Conservation (phyloP, 2,329 filamentous ascomycete species). For the Daldinia sp. region DNA sequence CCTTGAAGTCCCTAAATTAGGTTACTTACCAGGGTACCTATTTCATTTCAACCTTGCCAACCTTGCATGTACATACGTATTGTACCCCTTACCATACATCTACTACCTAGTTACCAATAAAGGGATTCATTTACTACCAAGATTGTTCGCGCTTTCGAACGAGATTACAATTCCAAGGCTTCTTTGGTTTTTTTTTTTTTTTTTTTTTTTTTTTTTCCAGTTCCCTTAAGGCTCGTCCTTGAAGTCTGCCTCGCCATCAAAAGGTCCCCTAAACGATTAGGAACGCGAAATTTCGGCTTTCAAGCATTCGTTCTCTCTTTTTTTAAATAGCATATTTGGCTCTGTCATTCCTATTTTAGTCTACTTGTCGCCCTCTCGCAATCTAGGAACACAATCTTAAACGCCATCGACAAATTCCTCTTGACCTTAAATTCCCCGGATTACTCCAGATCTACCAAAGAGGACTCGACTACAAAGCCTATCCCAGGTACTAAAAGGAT, state of each 20-base stretch:
- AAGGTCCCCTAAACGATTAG: neutral
- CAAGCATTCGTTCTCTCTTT: neutral
- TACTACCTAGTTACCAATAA: neutral
- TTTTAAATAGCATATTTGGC: neutral
- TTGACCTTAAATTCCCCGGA: constrained; percentile 3
- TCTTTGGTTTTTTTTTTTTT: neutral
- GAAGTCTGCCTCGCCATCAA: neutral
- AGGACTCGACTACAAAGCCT: neutral
- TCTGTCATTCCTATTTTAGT: neutral
- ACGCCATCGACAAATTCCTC: constrained; percentile 4
- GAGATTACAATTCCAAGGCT: neutral
- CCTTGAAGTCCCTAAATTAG: neutral
- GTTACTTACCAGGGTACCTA: neutral
- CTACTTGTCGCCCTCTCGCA: neutral
- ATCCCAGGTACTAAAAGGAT: constrained; percentile 7
- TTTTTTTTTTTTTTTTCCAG: neutral
- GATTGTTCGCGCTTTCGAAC: neutral
- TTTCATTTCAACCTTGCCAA: no score
- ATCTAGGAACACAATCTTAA: neutral
- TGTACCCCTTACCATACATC: neutral
- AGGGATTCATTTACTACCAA: constrained; percentile 1
- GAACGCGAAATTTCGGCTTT: neutral
- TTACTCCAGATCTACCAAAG: constrained; percentile 5
- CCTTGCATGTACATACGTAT: neutral
- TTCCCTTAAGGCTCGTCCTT: neutral